Base-by-base conservation (phyloP, 257 asterid genomes). In the Forsythia suspensa region DNA sequence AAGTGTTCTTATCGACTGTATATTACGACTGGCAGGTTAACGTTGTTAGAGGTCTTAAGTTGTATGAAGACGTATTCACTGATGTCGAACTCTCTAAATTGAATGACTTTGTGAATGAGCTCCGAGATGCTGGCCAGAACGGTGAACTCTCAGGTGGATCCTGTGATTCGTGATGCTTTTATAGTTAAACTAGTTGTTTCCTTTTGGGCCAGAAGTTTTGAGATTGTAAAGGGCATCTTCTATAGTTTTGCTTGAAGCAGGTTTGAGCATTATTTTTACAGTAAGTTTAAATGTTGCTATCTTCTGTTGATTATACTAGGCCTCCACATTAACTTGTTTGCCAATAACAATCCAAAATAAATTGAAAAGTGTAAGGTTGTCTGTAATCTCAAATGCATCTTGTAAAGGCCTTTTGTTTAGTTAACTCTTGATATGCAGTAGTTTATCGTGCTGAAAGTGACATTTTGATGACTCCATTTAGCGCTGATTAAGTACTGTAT, bases 71-170 rank as follows among this genome's bases (percentile, higher is more conserved):
- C 79, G 76, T 95, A 36, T 93, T 95, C 83, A 90, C 91, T 42
- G 92, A 86, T 21, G 79, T 76, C 73, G 98, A 93, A 91, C 90
- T 95, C 79, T 85, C 94, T 63, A 95, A 91, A 83, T 85, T 95
- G 88, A 89, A 84, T 75, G 92, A 93, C 86, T 90, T 90, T 81
- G 98, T 91, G 85, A 89, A 82, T 83, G 96, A 91, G 79, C 95
- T 95, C 81, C 93, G 98, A 79, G 90, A 85, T 78, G 94, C 99
- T 87, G 99, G 99, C 82, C 93, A 85, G 87, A 93, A 90, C 79
- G 99, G 98, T 75, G 94, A 93, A 90, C 98, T 95, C 92, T 92
- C 97, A 93, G 99, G 99, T 92, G 97, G 94, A 82, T 85, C 92
- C 91, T 83, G 91, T 91, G 97, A 90, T 88, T 83, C 92, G 91